A percentile compares a stretch with the other conserved stretches of the same genome.
These are phyloP conservation scores for Cladosporium sphaerospermum DNA, from an alignment of 2,329 filamentous ascomycete genomes.

Conservation along the genomic window DNA sequence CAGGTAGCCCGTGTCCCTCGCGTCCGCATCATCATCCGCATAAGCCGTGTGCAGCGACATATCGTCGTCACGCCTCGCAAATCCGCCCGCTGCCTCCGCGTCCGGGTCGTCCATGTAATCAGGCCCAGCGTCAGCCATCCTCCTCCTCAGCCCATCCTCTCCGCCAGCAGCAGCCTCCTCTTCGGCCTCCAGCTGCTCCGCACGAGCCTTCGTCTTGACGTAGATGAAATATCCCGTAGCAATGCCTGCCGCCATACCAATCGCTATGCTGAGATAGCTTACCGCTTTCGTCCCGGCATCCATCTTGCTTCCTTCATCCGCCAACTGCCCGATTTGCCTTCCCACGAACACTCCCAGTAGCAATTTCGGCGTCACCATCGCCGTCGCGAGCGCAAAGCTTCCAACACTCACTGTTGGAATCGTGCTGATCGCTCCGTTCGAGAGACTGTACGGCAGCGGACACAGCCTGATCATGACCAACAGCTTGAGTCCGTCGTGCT, in stretches of 20 bases:
- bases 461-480: slow-evolving; percentile 89
- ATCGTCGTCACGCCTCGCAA: slow-evolving; percentile 46
- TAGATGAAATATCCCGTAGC: slow-evolving; percentile 83
- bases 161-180: slow-evolving; percentile 33
- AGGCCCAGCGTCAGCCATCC: slow-evolving; percentile 22
- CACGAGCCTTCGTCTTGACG: slow-evolving; percentile 48
- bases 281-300: slow-evolving; percentile 67
- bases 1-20: slow-evolving; percentile 24
- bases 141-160: slow-evolving; percentile 20
- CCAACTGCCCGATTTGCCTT: slow-evolving; percentile 70
- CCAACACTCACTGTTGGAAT: slow-evolving; percentile 78
- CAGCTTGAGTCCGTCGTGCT: slow-evolving; percentile 82
- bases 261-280: slow-evolving; percentile 74
- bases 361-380: slow-evolving; percentile 76
- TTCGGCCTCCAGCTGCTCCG: slow-evolving; percentile 43
- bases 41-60: slow-evolving; percentile 49
- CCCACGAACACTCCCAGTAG: slow-evolving; percentile 92
- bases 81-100: slow-evolving; percentile 33
- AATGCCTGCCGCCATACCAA: slow-evolving; percentile 65
- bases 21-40: slow-evolving; percentile 41
- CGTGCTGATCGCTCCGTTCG: slow-evolving; percentile 89
- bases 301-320: slow-evolving; percentile 81
- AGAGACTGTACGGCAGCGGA: slow-evolving; percentile 84
- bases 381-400: slow-evolving; percentile 75
- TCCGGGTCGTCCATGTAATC: slow-evolving; percentile 42